A percentile compares a stretch with the other conserved stretches of the same genome.
Evolutionary conservation across 2,329 filamentous ascomycete genomes (phyloP).

Genomic region (Teratosphaeria pseudoeucalypti): DNA sequence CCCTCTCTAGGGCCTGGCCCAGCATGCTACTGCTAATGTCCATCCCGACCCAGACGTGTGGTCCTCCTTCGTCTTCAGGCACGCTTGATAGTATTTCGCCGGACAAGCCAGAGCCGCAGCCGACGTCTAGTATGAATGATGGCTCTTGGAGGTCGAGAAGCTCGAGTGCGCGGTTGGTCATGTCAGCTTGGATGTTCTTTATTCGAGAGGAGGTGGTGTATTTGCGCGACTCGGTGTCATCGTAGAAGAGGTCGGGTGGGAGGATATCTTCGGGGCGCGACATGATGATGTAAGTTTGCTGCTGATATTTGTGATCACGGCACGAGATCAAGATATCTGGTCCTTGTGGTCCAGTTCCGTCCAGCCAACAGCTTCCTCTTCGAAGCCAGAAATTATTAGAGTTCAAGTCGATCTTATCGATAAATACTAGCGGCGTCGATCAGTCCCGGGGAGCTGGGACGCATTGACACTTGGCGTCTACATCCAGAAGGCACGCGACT

Average conservation of each 20-base stretch:
- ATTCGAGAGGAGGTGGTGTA: slow-evolving; percentile 96
- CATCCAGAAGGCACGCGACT: background rate
- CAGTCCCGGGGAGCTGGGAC: background rate
- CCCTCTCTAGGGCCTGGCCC: slow-evolving; percentile 82
- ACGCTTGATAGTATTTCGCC: slow-evolving; percentile 84
- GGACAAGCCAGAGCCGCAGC: slow-evolving; percentile 87
- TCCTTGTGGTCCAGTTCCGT: background rate
- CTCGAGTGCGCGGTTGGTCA: slow-evolving; percentile 88
- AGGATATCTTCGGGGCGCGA: slow-evolving; percentile 93
- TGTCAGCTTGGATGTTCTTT: slow-evolving; percentile 84
- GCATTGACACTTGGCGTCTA: background rate
- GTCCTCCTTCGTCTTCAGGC: slow-evolving; percentile 60
- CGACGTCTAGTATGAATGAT: slow-evolving; percentile 89
- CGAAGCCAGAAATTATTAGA: background rate
- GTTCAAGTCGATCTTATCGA: background rate
- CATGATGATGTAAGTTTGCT: slow-evolving; percentile 50
- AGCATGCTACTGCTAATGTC: slow-evolving; percentile 94
- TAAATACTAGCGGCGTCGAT: background rate
- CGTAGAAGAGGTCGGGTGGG: slow-evolving; percentile 93
- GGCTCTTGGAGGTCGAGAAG: slow-evolving; percentile 72
- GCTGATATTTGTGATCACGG: background rate
- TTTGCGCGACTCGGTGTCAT: slow-evolving; percentile 89
- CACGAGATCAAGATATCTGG: background rate
- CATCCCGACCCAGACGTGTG: slow-evolving; percentile 95
- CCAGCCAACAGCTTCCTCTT: background rate